Conservation (phyloP, 352 stramenopile species). For the Globisporangium ultimum region DNA sequence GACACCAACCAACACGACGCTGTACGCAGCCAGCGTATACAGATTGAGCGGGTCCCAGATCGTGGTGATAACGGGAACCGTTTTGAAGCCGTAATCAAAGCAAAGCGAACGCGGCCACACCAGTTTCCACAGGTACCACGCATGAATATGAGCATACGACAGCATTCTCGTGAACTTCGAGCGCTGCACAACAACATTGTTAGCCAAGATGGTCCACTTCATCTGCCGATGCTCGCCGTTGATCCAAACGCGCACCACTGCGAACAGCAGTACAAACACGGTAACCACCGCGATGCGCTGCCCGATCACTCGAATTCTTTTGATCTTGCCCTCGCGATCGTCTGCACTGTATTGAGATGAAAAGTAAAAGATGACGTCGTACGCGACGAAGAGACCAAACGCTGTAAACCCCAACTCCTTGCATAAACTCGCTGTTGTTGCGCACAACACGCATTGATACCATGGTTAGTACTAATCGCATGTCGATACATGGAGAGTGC, state of each 20-base stretch:
- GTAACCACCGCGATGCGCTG: slow-evolving; percentile 15
- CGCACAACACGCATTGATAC: not conserved
- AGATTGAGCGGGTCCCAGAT: slow-evolving; percentile 59
- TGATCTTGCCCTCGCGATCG: not conserved
- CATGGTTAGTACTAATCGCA: no score
- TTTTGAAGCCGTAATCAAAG: slow-evolving; percentile 92
- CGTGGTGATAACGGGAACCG: slow-evolving; percentile 62
- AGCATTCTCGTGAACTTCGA: slow-evolving; percentile 34
- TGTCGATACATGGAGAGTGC: not conserved
- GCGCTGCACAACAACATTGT: slow-evolving; percentile 68
- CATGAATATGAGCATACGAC: slow-evolving; percentile 86
- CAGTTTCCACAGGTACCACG: slow-evolving; percentile 88
- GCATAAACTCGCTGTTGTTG: slow-evolving; percentile 48
- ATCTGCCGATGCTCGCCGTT: slow-evolving; percentile 70
- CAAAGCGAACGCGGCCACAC: slow-evolving; percentile 81
- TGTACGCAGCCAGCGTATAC: slow-evolving; percentile 62
- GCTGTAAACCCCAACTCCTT: slow-evolving; percentile 89
- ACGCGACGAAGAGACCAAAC: slow-evolving; percentile 72
- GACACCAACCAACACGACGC: slow-evolving; percentile 28
- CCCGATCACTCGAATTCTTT: not conserved
- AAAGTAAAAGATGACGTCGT: slow-evolving; percentile 37
- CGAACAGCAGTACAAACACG: slow-evolving; percentile 18
- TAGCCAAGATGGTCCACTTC: slow-evolving; percentile 85
- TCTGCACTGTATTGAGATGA: not conserved
- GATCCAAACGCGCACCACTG: slow-evolving; percentile 42